Conservation (phyloP, 2,329 filamentous ascomycete genomes). For the Cladorrhinum sp. region DNA sequence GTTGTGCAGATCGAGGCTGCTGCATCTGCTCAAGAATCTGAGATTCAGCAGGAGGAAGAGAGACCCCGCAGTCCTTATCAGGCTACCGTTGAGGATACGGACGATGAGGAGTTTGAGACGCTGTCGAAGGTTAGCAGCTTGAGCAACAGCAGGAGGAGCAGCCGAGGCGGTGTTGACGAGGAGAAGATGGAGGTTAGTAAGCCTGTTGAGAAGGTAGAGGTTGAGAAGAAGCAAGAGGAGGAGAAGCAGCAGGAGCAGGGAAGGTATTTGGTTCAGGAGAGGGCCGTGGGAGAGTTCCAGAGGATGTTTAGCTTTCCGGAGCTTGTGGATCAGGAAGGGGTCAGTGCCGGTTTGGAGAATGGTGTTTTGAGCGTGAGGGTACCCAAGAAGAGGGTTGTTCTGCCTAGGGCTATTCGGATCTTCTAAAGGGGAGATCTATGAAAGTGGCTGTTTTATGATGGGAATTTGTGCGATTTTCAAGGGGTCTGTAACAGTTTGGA, state of each 20-base stretch:
- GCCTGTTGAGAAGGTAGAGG: background rate
- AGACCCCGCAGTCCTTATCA: constrained; percentile 39
- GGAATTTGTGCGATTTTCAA: background rate
- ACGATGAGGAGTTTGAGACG: constrained; percentile 24
- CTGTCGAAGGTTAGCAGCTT: background rate
- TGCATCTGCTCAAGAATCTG: background rate
- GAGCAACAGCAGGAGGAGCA: background rate
- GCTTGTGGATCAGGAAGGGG: background rate
- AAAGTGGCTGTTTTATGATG: background rate
- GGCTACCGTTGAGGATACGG: constrained; percentile 62
- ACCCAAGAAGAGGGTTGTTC: background rate
- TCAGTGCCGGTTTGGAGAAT: background rate
- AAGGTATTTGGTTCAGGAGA: background rate
- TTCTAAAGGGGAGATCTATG: background rate
- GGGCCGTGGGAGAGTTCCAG: background rate
- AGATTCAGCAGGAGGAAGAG: background rate
- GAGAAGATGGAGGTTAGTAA: background rate
- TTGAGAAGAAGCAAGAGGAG: background rate
- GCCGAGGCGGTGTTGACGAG: background rate
- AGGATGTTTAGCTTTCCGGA: background rate
- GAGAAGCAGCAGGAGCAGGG: background rate
- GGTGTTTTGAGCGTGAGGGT: background rate
- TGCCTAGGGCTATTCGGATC: background rate
- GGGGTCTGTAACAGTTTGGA: background rate
- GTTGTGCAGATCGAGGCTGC: constrained; percentile 28